These are phyloP conservation scores for Peronospora destructor DNA, from an alignment of 352 stramenopile genomes.

Conservation along the genomic window DNA sequence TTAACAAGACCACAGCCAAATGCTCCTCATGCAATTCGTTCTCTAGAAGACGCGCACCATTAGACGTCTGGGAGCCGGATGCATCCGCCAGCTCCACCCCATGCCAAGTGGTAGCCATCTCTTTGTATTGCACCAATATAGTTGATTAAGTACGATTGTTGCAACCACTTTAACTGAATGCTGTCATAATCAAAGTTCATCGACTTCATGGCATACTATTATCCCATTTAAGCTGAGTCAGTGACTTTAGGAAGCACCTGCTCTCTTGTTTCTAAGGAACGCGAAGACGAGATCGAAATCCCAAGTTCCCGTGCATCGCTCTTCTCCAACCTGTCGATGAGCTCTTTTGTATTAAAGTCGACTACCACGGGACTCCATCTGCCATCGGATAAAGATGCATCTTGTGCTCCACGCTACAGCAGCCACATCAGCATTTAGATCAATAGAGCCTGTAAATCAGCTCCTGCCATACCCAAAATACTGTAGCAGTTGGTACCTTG, in stretches of 20 bases:
- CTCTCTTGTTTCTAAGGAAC: not conserved
- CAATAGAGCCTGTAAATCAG: conserved; percentile 1
- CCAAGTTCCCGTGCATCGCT: conserved; percentile 49
- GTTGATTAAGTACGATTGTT: conserved; percentile 10
- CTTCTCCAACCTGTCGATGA: conserved; percentile 48
- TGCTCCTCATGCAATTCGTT: conserved; percentile 45
- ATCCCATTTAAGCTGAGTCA: conserved; percentile 3
- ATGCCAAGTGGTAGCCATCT: conserved; percentile 41
- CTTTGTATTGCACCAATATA: conserved; percentile 1
- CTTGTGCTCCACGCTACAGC: conserved; percentile 31
- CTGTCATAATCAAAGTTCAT: no score
- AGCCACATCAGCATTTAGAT: not conserved
- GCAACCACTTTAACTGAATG: conserved; percentile 4
- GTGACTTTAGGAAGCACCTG: not conserved
- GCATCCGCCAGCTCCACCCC: conserved; percentile 35
- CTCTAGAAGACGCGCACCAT: conserved; percentile 32
- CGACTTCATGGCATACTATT: not conserved
- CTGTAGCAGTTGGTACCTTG: conserved; percentile 34
- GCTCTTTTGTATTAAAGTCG: conserved; percentile 43
- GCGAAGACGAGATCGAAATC: conserved; percentile 46
- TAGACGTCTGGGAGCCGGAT: conserved; percentile 28
- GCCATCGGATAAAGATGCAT: conserved; percentile 13
- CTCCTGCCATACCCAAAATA: no score
- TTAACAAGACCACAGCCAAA: conserved; percentile 39
- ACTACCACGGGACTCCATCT: conserved; percentile 65